A percentile compares a stretch with the other conserved stretches of the same genome.
phyloP scores from a whole-genome alignment of 176 grass and related monocot species.

The Themeda triandra region DNA sequence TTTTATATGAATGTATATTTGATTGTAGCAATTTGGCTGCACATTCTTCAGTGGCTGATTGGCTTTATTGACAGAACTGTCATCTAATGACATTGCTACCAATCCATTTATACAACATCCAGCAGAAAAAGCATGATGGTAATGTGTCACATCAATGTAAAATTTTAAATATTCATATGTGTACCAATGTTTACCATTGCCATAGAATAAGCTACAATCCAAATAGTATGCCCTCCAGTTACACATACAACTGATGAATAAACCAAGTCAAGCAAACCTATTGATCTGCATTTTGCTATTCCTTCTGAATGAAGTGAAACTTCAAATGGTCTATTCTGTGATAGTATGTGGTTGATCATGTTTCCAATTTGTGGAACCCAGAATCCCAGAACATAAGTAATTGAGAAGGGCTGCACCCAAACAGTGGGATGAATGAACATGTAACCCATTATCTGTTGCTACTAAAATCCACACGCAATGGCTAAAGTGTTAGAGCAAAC shows the following conservation, averaged over 20 bases:
- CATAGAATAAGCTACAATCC: constrained; percentile 29
- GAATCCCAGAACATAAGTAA: neutral
- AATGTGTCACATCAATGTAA: neutral
- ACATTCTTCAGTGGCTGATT: neutral
- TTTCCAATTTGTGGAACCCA: neutral
- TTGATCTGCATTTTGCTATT: neutral
- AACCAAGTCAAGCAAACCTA: constrained; percentile 23
- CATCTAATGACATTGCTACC: neutral
- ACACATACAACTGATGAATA: constrained; percentile 42
- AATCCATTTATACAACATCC: neutral
- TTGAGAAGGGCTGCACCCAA: too few species aligned
- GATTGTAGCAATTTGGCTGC: neutral
- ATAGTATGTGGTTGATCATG: constrained; percentile 25
- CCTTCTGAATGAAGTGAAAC: neutral
- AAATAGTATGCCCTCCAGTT: constrained; percentile 30
- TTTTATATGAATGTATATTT: too few species aligned
- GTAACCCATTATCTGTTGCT: too few species aligned
- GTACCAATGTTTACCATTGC: neutral
- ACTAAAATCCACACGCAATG: too few species aligned
- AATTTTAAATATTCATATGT: neutral
- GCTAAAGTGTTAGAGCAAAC: neutral
- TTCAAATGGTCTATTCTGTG: neutral
- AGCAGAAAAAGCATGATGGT: neutral
- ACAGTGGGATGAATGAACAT: neutral
- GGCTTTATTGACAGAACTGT: neutral